These are phyloP conservation scores for Eucalyptus sideroxylon DNA, from an alignment of 345 rosid species.

Conservation along the genomic window DNA sequence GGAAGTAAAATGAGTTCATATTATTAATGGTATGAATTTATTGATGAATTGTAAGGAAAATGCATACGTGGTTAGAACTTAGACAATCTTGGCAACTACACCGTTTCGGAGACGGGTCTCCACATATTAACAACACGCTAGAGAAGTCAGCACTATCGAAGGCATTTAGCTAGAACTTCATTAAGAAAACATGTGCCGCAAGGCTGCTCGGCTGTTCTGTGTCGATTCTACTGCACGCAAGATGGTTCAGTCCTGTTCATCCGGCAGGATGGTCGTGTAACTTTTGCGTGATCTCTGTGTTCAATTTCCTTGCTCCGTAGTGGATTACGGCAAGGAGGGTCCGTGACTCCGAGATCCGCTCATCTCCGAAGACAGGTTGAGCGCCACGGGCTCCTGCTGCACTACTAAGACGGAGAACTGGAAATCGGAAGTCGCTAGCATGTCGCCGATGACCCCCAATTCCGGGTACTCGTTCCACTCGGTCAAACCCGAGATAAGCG, in stretches of 20 bases:
- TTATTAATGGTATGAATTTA: background rate
- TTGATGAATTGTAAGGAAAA: background rate
- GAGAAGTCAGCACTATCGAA: background rate
- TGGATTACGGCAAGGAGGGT: background rate
- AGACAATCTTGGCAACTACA: background rate
- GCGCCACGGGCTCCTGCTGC: background rate
- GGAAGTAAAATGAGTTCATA: background rate
- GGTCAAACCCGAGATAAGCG: background rate
- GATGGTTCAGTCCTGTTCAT: background rate
- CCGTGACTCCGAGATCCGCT: background rate
- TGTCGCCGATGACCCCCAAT: conserved; percentile 6
- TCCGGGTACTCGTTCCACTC: conserved; percentile 5
- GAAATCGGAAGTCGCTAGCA: background rate
- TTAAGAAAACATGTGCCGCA: background rate
- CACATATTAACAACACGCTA: background rate
- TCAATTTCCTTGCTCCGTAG: background rate
- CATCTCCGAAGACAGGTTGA: background rate
- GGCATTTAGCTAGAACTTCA: background rate
- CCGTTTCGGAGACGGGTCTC: background rate
- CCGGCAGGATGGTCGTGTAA: background rate
- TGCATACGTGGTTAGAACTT: background rate
- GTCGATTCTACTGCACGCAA: background rate
- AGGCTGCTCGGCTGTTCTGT: background rate
- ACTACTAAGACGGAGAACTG: conserved; percentile 5
- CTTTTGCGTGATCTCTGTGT: background rate